Conservation (phyloP, 257 asterid species). For the Nemophila menziesii region DNA sequence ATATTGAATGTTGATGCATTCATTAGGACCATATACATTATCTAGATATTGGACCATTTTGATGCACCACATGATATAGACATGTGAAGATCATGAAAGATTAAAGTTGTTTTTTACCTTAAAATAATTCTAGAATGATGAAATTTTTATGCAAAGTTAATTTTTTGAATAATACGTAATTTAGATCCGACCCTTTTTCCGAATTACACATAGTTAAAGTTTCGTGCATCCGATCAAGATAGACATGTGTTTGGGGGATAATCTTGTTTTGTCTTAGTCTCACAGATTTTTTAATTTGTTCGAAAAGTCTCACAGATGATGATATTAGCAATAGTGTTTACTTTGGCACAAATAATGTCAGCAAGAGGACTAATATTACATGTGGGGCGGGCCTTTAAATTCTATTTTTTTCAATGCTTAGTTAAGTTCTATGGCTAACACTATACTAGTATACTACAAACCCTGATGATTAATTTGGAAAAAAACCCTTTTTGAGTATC, state of each 20-base stretch:
- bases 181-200: no score
- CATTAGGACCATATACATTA: slow-evolving; percentile 36
- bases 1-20: slow-evolving; percentile 27
- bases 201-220: no score
- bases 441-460: background rate
- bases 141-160: background rate
- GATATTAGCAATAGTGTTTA: no score
- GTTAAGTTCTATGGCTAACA: background rate
- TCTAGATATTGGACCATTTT: slow-evolving; percentile 35
- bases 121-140: background rate
- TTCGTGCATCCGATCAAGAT: no score
- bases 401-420: background rate
- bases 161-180: no score
- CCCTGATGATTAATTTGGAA: background rate
- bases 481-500: slow-evolving; percentile 1
- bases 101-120: background rate
- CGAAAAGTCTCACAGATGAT: no score
- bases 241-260: no score
- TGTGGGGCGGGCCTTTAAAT: background rate
- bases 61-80: background rate
- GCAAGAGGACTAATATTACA: no score
- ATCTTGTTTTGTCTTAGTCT: no score
- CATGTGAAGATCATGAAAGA: background rate
- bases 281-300: no score
- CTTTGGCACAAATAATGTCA: no score